Conservation (phyloP, 2,329 filamentous ascomycete genomes). For the Cladorrhinum sp. region DNA sequence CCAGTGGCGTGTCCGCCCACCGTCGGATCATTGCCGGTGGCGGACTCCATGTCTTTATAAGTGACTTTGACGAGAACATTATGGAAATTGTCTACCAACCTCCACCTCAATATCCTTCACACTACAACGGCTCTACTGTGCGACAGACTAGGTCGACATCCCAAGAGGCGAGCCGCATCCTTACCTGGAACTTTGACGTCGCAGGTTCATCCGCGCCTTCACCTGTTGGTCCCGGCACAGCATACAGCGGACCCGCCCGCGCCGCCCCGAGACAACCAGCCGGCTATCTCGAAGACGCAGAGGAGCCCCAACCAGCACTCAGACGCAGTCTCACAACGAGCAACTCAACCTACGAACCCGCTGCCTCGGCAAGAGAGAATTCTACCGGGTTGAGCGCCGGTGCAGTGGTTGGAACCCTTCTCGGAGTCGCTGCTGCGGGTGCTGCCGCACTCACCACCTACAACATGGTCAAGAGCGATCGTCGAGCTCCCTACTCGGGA, state of each 20-base stretch:
- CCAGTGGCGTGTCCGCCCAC: constrained; percentile 20
- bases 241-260: constrained; percentile 19
- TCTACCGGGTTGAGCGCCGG: constrained; percentile 52
- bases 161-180: constrained; percentile 43
- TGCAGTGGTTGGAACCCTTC: constrained; percentile 68
- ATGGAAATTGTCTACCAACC: constrained; percentile 70
- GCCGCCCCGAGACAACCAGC: constrained; percentile 27
- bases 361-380: constrained; percentile 35
- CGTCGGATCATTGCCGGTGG: constrained; percentile 27
- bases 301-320: constrained; percentile 10
- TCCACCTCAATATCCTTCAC: constrained; percentile 35
- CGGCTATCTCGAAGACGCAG: constrained; percentile 31
- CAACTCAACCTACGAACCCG: constrained; percentile 27
- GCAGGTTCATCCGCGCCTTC: constrained; percentile 31
- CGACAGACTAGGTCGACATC: constrained; percentile 37
- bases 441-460: constrained; percentile 78
- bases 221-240: constrained; percentile 23
- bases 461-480: constrained; percentile 63
- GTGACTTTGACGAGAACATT: constrained; percentile 79
- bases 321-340: constrained; percentile 31
- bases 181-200: constrained; percentile 50
- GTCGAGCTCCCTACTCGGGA: constrained; percentile 38
- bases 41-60: constrained; percentile 54
- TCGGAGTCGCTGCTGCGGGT: constrained; percentile 55
- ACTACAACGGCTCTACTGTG: constrained; percentile 35